A percentile compares a stretch with the other conserved stretches of the same genome.
These are phyloP conservation scores for Sarocladium strictum DNA, from an alignment of 2,329 filamentous ascomycete species.

Conservation along the genomic window DNA sequence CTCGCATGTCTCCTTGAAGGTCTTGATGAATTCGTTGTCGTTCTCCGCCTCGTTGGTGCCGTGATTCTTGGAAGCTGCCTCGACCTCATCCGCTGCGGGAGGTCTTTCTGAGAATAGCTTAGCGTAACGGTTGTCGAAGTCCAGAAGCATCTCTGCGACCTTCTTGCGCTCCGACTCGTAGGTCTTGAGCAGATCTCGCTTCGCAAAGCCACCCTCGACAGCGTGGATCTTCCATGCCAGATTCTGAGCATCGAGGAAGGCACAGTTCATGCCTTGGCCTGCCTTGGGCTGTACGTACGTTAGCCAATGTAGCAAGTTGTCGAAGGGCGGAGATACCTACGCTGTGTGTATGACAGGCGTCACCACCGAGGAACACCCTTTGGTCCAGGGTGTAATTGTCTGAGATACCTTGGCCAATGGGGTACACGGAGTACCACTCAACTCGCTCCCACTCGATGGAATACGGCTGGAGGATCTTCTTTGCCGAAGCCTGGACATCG, in stretches of 20 bases:
- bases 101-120: conserved; percentile 80
- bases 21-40: conserved; percentile 79
- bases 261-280: conserved; percentile 76
- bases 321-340: conserved; percentile 33
- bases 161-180: conserved; percentile 84
- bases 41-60: conserved; percentile 27
- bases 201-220: conserved; percentile 76
- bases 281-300: conserved; percentile 54
- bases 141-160: conserved; percentile 75
- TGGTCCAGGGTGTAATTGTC: conserved; percentile 62
- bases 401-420: conserved; percentile 68
- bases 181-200: conserved; percentile 68
- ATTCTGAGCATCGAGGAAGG: conserved; percentile 77
- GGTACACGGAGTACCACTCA: conserved; percentile 73
- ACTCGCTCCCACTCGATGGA: conserved; percentile 60
- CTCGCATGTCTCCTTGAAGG: conserved; percentile 86
- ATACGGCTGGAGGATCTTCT: conserved; percentile 61
- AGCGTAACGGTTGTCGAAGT: conserved; percentile 85
- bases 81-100: conserved; percentile 59
- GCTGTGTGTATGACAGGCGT: conserved; percentile 75
- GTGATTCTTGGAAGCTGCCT: conserved; percentile 48
- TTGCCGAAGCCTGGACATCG: conserved; percentile 59
- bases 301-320: background rate
- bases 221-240: conserved; percentile 94
- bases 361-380: conserved; percentile 68